Base-by-base conservation (phyloP, 371 early-diverging fungal species). In the Entomophthora muscae region DNA sequence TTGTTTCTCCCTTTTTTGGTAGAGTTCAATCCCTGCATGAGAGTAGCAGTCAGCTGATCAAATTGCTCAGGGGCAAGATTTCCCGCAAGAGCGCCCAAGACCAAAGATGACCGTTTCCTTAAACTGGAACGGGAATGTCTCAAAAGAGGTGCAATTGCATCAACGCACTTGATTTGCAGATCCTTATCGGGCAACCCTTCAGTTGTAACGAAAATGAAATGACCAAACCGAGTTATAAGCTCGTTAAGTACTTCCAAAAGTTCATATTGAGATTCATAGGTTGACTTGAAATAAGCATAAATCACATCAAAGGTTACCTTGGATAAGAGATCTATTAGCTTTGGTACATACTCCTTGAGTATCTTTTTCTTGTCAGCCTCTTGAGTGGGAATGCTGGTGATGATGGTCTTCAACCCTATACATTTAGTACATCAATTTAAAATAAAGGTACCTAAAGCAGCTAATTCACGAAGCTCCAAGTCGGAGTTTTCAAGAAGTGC, bases 171-270 rank as follows among this genome's bases (percentile, higher is more conserved):
- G 21, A 73, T 72, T 59, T 83, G 84, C 10, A 78, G 67, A 26
- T 72, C 68, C 12, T 74, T 69, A 26, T 76, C 75, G 7, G 76
- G 26, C 13, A 12, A 12, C 17, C 22, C 56, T 24, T 55, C 56
- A 55, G 28, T 13, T 13, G 56, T 55, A 55, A 27, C 66, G 1
- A 79, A 68, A 0, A 82, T 63, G 56, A 78, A 73, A 32, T 71
- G 66, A n/a, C 91, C 91, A 67, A 88, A 90, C 32, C 87, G 80
- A 65, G 76, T 66, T 23, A 93, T 72, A 1, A 93, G 71, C 57
- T 93, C 93, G 10, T 84, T 75, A n/a, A 95, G 74, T 52, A 89
- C 81, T 67, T 91, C 91, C 63, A 94, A 72, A 1, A 85, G 75
- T 68, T 94, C 93, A 73, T 89, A 78, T 68, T 85, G 83, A 64